A percentile compares a stretch with the other conserved stretches of the same genome.
Evolutionary conservation across 129 eudicot species (phyloP).

Genomic region (Mikania micrantha): DNA sequence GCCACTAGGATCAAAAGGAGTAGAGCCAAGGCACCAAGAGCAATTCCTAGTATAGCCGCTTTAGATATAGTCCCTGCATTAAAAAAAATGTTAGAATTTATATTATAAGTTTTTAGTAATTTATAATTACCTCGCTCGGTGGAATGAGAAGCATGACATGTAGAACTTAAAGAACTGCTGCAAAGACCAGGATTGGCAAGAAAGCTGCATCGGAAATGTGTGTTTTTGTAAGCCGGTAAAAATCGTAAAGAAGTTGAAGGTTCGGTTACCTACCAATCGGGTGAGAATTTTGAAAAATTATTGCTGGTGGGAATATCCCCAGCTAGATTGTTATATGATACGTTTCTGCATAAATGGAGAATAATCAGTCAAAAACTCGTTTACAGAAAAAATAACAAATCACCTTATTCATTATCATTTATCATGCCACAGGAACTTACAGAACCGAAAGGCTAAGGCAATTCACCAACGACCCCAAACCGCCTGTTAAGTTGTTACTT

Average conservation of each 20-base stretch:
- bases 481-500: constrained; percentile 80
- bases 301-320: constrained; percentile 79
- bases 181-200: constrained; percentile 78
- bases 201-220: constrained; percentile 40
- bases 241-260: not conserved
- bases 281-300: constrained; percentile 83
- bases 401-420: not conserved
- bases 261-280: constrained; percentile 55
- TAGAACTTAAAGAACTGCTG: constrained; percentile 54
- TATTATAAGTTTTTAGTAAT: not conserved
- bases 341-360: constrained; percentile 47
- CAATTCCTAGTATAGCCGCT: constrained; percentile 87
- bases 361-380: constrained; percentile 1
- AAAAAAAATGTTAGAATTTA: not conserved
- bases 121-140: constrained; percentile 51
- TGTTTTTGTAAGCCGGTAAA: not conserved
- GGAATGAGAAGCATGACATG: constrained; percentile 61
- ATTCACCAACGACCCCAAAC: constrained; percentile 56
- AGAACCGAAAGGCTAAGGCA: constrained; percentile 72
- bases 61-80: constrained; percentile 58
- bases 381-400: not conserved
- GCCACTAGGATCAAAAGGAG: constrained; percentile 84
- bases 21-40: constrained; percentile 77
- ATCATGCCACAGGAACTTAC: constrained; percentile 39
- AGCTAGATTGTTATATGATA: constrained; percentile 72